These are phyloP conservation scores for Combretum micranthum DNA, from an alignment of 345 rosid species.

Conservation along the genomic window DNA sequence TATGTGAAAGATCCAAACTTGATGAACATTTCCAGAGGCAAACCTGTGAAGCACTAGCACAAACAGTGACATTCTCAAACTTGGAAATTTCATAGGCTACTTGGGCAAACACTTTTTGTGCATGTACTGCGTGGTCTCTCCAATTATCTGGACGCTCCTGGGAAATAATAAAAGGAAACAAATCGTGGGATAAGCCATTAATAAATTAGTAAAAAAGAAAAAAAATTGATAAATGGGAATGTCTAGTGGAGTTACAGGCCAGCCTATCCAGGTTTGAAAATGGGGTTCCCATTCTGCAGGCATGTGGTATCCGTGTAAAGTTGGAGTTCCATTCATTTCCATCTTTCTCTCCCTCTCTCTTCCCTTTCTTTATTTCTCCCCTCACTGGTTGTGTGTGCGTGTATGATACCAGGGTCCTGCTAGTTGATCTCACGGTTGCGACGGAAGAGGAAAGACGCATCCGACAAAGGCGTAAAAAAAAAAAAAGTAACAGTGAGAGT, in stretches of 20 bases:
- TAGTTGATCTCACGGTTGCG: too few relatives aligned
- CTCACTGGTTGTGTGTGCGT: too few relatives aligned
- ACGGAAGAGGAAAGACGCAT: too few relatives aligned
- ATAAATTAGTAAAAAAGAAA: neutral
- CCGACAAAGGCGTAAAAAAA: too few relatives aligned
- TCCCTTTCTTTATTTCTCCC: too few relatives aligned
- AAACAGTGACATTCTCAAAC: slow-evolving; percentile 80
- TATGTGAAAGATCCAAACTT: too few relatives aligned
- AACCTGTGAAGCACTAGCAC: slow-evolving; percentile 89
- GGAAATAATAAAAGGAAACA: neutral
- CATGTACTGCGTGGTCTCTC: slow-evolving; percentile 61
- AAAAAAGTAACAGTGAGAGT: too few relatives aligned
- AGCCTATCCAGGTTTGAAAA: slow-evolving; percentile 89
- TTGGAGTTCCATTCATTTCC: slow-evolving; percentile 54
- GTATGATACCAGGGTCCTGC: too few relatives aligned
- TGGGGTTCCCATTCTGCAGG: slow-evolving; percentile 98
- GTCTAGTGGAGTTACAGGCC: slow-evolving; percentile 58
- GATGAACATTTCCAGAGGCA: neutral
- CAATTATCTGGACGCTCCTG: slow-evolving; percentile 96
- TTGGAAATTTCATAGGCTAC: slow-evolving; percentile 73
- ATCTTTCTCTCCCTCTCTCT: neutral
- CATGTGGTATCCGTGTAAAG: slow-evolving; percentile 59
- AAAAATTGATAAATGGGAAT: neutral
- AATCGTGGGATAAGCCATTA: neutral
- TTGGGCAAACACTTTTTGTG: slow-evolving; percentile 45